These are phyloP conservation scores for Quercus tomentella DNA, from an alignment of 331 rosid species.

Conservation along the genomic window DNA sequence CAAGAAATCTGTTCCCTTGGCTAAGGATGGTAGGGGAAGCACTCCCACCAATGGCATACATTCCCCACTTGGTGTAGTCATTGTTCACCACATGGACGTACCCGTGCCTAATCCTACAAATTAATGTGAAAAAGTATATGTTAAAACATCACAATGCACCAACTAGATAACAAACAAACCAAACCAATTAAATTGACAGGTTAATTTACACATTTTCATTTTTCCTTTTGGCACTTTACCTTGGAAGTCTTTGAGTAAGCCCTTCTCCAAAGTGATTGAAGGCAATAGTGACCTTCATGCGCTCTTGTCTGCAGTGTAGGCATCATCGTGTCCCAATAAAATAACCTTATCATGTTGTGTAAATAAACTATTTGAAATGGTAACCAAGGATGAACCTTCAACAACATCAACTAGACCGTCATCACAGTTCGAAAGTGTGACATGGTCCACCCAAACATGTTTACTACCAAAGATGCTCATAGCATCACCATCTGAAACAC, in stretches of 20 bases:
- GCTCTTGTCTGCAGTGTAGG: constrained; percentile 62
- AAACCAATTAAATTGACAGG: not conserved
- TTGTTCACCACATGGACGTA: constrained; percentile 96
- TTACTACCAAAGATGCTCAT: constrained; percentile 86
- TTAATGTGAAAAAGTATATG: not conserved
- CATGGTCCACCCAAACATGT: constrained; percentile 88
- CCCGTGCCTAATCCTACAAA: constrained; percentile 80
- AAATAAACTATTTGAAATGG: constrained; percentile 85
- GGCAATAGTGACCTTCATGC: constrained; percentile 87
- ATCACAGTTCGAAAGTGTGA: constrained; percentile 65
- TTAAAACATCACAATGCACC: not conserved
- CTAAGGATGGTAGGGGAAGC: constrained; percentile 86
- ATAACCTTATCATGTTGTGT: constrained; percentile 92
- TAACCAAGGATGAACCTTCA: constrained; percentile 70
- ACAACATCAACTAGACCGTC: constrained; percentile 86
- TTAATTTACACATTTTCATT: not conserved
- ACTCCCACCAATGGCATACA: constrained; percentile 98
- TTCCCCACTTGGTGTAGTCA: constrained; percentile 97
- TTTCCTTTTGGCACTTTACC: constrained; percentile 32
- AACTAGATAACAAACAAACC: not conserved
- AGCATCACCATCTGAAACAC: constrained; percentile 87
- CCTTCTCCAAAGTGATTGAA: constrained; percentile 98
- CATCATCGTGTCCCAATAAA: constrained; percentile 81
- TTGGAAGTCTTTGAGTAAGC: constrained; percentile 88
- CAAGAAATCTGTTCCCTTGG: constrained; percentile 87